phyloP scores from a whole-genome alignment of 2,329 filamentous ascomycete species.

The Alternaria tenuissima region DNA sequence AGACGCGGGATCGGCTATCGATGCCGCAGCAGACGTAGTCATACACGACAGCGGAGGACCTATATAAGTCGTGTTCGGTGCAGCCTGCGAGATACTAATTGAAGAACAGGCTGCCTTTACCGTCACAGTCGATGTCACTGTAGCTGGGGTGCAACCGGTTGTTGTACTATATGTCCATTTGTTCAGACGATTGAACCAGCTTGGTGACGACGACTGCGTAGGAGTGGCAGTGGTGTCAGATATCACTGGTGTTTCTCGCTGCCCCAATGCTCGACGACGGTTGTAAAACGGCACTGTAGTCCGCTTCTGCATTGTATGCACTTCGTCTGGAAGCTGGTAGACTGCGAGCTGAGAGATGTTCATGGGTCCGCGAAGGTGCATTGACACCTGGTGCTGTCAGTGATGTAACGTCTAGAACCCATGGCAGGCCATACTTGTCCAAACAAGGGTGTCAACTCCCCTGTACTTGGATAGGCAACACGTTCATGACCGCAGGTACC shows the following conservation, averaged over 20 bases:
- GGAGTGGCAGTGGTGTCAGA: neutral
- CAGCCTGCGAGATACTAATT: neutral
- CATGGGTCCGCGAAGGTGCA: slow-evolving; percentile 76
- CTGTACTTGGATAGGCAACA: slow-evolving; percentile 65
- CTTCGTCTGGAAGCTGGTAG: slow-evolving; percentile 61
- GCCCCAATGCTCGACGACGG: slow-evolving; percentile 17
- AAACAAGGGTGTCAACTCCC: slow-evolving; percentile 71
- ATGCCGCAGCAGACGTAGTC: slow-evolving; percentile 2
- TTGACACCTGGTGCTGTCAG: slow-evolving; percentile 65
- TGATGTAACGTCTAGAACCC: neutral
- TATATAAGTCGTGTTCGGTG: slow-evolving; percentile 12
- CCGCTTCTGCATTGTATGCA: slow-evolving; percentile 24
- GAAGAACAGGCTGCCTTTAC: slow-evolving; percentile 20
- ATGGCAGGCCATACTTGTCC: slow-evolving; percentile 65
- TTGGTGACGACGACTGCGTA: neutral
- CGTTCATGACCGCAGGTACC: slow-evolving; percentile 64
- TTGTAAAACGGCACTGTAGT: slow-evolving; percentile 31
- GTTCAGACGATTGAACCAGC: neutral
- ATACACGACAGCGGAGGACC: slow-evolving; percentile 19
- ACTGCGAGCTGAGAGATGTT: slow-evolving; percentile 72
- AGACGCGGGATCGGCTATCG: neutral
- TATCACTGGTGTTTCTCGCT: neutral
- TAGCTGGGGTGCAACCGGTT: slow-evolving; percentile 13
- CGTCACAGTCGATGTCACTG: slow-evolving; percentile 22
- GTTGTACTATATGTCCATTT: slow-evolving; percentile 16